A percentile compares a stretch with the other conserved stretches of the same genome.
These are phyloP conservation scores for Penicillium brevicompactum DNA, from an alignment of 2,329 filamentous ascomycete genomes.

Conservation along the genomic window DNA sequence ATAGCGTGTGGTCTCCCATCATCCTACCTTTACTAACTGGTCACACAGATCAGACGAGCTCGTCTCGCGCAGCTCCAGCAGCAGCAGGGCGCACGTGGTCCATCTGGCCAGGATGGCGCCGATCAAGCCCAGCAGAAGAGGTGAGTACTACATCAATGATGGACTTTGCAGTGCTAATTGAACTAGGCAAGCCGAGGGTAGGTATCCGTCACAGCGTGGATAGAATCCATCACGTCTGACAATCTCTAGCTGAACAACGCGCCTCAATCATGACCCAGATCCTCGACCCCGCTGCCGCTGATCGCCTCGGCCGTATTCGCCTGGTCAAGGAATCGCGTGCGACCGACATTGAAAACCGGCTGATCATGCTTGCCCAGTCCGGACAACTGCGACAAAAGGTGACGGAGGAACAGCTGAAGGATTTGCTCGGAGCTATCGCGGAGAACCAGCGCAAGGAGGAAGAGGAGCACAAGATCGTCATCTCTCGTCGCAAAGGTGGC, in stretches of 20 bases:
- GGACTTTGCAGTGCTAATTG: neutral
- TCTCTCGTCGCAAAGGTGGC: constrained; percentile 77
- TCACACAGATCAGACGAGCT: constrained; percentile 77
- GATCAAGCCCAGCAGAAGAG: constrained; percentile 65
- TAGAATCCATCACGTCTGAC: constrained; percentile 1
- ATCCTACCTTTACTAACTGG: constrained; percentile 8
- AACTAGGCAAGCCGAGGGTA: constrained; percentile 38
- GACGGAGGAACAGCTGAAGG: constrained; percentile 90
- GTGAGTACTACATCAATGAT: constrained; percentile 45
- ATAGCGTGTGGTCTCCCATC: neutral
- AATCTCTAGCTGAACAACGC: constrained; percentile 35
- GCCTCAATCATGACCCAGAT: constrained; percentile 78
- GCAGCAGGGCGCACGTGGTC: constrained; percentile 59
- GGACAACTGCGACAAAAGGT: constrained; percentile 88
- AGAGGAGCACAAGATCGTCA: constrained; percentile 80
- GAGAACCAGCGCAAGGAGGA: constrained; percentile 64
- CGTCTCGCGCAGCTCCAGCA: constrained; percentile 94
- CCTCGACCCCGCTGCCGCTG: constrained; percentile 88
- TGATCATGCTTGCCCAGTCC: constrained; percentile 86
- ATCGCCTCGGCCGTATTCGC: constrained; percentile 89
- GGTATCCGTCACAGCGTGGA: constrained; percentile 7
- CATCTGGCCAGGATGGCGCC: constrained; percentile 50
- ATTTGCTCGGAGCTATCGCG: constrained; percentile 79
- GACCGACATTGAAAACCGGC: constrained; percentile 83
- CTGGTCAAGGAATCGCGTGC: constrained; percentile 94